Conservation (phyloP, 2,329 filamentous ascomycete species). For the Aspergillus ustus region DNA sequence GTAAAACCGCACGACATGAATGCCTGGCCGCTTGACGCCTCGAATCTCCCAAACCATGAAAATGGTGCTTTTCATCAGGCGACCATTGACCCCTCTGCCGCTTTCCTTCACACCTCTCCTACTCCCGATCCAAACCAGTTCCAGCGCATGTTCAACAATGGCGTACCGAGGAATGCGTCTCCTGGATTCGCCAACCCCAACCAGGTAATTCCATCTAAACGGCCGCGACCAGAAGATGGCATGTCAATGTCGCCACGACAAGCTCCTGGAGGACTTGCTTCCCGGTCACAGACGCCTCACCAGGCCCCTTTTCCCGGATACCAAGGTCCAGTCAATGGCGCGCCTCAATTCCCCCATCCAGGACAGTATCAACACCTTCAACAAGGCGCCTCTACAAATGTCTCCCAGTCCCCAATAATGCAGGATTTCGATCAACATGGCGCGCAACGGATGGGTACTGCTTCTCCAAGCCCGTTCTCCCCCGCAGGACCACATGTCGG, state of each 20-base stretch:
- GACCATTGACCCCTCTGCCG: slow-evolving; percentile 53
- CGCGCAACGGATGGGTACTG: slow-evolving; percentile 82
- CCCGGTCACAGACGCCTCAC: slow-evolving; percentile 90
- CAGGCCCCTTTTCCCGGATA: slow-evolving; percentile 74
- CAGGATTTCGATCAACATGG: slow-evolving; percentile 70
- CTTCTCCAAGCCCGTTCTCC: slow-evolving; percentile 89
- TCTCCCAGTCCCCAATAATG: slow-evolving; percentile 91
- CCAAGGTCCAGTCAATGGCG: slow-evolving; percentile 66
- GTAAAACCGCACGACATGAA: slow-evolving; percentile 55
- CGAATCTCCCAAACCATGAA: slow-evolving; percentile 53
- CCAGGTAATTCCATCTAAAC: slow-evolving; percentile 86
- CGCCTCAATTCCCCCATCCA: slow-evolving; percentile 62
- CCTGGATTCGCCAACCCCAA: slow-evolving; percentile 79
- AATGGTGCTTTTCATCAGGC: slow-evolving; percentile 54
- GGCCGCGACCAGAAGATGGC: slow-evolving; percentile 82
- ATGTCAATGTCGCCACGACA: slow-evolving; percentile 80
- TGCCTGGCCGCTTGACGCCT: slow-evolving; percentile 55
- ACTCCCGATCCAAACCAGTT: slow-evolving; percentile 57
- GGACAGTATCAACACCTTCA: slow-evolving; percentile 82
- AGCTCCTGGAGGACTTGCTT: slow-evolving; percentile 73
- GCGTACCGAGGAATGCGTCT: slow-evolving; percentile 80
- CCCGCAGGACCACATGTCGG: slow-evolving; percentile 74
- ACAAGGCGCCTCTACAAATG: slow-evolving; percentile 77
- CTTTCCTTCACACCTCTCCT: slow-evolving; percentile 53
- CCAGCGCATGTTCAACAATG: slow-evolving; percentile 80